Evolutionary conservation across 1,139 yeast genomes (phyloP).

Genomic region (Barnettozyma hawaiiensis): DNA sequence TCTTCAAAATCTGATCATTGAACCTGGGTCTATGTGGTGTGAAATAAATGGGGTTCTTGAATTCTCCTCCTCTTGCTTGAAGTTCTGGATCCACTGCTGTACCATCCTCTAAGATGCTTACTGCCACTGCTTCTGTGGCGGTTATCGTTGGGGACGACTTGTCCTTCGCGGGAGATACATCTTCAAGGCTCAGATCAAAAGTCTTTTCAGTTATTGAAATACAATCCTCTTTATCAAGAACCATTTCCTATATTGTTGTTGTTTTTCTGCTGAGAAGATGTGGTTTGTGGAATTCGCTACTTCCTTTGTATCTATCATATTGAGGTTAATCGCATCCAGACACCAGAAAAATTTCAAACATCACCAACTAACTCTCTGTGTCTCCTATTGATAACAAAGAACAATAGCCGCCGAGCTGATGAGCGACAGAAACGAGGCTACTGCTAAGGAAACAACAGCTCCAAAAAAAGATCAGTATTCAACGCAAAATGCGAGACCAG

Average conservation of each 20-base stretch:
- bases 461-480: constrained; percentile 5
- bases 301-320: too few relatives aligned
- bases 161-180: constrained; percentile 5
- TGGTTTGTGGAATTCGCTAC: neutral
- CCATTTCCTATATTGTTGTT: constrained; percentile 6
- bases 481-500: constrained; percentile 14
- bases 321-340: constrained; percentile 15
- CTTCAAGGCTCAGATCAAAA: constrained; percentile 21
- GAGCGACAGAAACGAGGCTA: neutral
- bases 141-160: too few relatives aligned
- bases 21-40: neutral
- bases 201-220: constrained; percentile 20
- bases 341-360: constrained; percentile 8
- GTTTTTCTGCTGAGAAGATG: too few relatives aligned
- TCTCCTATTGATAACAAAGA: neutral
- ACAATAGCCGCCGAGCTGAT: neutral
- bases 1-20: neutral
- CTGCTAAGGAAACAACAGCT: neutral
- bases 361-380: neutral
- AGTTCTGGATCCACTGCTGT: constrained; percentile 3
- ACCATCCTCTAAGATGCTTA: neutral
- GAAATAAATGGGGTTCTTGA: neutral
- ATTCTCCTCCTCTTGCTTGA: neutral
- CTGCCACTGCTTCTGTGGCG: too few relatives aligned
- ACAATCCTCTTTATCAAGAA: constrained; percentile 10